phyloP scores from a whole-genome alignment of 768 basidiomycete species.

The Steccherinum ochraceum region DNA sequence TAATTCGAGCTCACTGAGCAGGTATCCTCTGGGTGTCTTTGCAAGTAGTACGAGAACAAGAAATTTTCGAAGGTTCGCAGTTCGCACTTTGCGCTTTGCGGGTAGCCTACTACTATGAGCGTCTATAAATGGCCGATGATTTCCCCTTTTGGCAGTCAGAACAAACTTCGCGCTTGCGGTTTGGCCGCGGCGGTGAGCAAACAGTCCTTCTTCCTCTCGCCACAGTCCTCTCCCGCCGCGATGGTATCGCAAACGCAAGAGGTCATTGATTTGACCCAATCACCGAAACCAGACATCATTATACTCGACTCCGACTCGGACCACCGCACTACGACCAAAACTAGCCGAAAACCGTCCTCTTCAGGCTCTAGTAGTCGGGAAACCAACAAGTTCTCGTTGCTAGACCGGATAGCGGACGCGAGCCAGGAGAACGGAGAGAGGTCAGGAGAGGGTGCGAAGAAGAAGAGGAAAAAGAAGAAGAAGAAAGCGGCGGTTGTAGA shows the following conservation, averaged over 20 bases:
- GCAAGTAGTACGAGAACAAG: no score
- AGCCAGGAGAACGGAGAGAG: background rate
- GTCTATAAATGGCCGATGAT: no score
- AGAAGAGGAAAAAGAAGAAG: conserved; percentile 15
- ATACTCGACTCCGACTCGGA: conserved; percentile 16
- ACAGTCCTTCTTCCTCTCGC: background rate
- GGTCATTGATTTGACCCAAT: conserved; percentile 20
- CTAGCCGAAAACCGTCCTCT: background rate
- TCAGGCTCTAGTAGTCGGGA: no score
- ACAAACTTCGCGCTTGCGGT: background rate
- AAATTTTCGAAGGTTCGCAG: no score
- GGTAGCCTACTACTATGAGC: no score
- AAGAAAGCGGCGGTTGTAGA: conserved; percentile 3
- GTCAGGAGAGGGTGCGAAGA: conserved; percentile 3
- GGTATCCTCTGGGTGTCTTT: no score
- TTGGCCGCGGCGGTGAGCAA: background rate
- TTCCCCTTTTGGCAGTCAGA: background rate
- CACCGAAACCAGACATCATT: conserved; percentile 12
- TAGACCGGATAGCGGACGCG: background rate
- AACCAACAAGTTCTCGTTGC: background rate
- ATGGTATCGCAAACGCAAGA: conserved; percentile 6
- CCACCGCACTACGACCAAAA: background rate
- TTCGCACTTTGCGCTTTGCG: no score
- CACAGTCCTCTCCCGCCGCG: background rate
- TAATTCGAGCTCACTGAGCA: no score